A percentile compares a stretch with the other conserved stretches of the same genome.
Conservation (phyloP, 257 asterid species). For the Solanum pinnatisectum region DNA sequence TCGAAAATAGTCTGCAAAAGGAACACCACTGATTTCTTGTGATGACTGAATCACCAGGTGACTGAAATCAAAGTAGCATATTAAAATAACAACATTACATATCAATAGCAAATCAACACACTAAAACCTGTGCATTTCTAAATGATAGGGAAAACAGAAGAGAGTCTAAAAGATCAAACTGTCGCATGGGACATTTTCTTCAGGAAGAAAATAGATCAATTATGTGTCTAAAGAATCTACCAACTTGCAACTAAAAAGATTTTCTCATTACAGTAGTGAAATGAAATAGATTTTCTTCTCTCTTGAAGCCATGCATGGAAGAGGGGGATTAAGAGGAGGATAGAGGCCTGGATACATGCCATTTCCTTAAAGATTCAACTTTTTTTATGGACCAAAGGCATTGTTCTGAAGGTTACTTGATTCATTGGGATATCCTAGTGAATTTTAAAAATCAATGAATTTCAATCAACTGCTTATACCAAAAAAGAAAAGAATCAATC, state of each 20-base stretch:
- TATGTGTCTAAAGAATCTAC: not conserved
- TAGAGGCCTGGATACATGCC: not conserved
- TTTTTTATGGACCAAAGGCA: not conserved
- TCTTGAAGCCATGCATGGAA: not conserved
- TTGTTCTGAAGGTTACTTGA: not conserved
- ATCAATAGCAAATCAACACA: not conserved
- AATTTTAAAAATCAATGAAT: not conserved
- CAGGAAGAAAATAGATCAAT: not conserved
- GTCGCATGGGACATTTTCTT: not conserved
- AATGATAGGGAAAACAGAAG: not conserved
- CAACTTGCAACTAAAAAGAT: not conserved
- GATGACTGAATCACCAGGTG: conserved; percentile 74
- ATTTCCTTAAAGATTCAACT: not conserved
- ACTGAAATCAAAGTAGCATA: conserved; percentile 32
- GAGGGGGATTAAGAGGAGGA: not conserved
- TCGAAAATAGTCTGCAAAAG: conserved; percentile 85
- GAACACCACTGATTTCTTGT: conserved; percentile 78
- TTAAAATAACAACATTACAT: conserved; percentile 2
- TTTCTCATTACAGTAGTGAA: not conserved
- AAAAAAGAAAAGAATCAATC: not conserved
- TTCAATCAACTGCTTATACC: not conserved
- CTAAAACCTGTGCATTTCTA: not conserved
- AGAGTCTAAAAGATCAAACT: not conserved
- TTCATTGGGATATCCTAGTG: not conserved
- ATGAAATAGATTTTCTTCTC: not conserved